Conservation (phyloP, 495 filamentous ascomycete species). For the Penicillium manginii region DNA sequence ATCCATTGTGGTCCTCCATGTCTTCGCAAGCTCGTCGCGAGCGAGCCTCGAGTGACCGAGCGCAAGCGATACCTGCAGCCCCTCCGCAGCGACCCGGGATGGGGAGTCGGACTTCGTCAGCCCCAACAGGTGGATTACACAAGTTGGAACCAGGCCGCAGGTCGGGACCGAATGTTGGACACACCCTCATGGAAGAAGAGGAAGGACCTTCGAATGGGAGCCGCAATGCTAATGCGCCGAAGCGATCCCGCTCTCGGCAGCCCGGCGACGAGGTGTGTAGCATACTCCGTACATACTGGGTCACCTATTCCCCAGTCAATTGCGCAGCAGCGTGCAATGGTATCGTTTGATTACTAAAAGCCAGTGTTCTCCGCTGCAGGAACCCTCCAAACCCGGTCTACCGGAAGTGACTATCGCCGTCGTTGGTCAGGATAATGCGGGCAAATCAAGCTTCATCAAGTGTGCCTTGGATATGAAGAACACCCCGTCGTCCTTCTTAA, state of each 20-base stretch:
- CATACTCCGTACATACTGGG: not conserved
- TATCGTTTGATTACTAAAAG: slow-evolving; percentile 27
- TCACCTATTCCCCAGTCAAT: not conserved
- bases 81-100: slow-evolving; percentile 36
- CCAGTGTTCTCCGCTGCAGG: slow-evolving; percentile 20
- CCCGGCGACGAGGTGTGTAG: slow-evolving; percentile 35
- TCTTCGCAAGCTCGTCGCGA: slow-evolving; percentile 25
- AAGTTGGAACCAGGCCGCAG: slow-evolving; percentile 30
- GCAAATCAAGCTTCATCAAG: slow-evolving; percentile 90
- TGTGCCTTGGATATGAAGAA: slow-evolving; percentile 71
- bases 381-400: slow-evolving; percentile 29
- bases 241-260: slow-evolving; percentile 16
- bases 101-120: slow-evolving; percentile 39
- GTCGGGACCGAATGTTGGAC: slow-evolving; percentile 25
- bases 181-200: slow-evolving; percentile 40
- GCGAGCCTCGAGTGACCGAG: slow-evolving; percentile 39
- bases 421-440: slow-evolving; percentile 77
- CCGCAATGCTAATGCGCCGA: slow-evolving; percentile 18
- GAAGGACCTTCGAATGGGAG: slow-evolving; percentile 25
- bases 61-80: slow-evolving; percentile 26
- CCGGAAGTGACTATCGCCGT: slow-evolving; percentile 80
- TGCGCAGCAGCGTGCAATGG: not conserved
- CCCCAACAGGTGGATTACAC: slow-evolving; percentile 35
- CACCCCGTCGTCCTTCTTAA: slow-evolving; percentile 58
- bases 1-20: slow-evolving; percentile 17